A percentile compares a stretch with the other conserved stretches of the same genome.
Evolutionary conservation across 2,329 filamentous ascomycete species (phyloP).

Genomic region (Monosporascus sp.): DNA sequence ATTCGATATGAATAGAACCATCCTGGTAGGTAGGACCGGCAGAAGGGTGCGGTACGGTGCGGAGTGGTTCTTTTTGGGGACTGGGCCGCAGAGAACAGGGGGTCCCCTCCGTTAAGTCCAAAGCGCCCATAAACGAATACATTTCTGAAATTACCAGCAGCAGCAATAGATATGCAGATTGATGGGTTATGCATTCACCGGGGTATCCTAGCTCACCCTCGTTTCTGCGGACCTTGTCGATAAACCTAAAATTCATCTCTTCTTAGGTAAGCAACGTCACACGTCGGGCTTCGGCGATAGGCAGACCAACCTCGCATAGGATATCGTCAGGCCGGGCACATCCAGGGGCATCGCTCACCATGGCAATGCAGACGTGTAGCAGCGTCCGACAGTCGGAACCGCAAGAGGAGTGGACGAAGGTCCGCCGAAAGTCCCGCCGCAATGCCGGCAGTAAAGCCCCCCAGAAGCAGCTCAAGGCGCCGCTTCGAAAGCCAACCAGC

Average conservation of each 20-base stretch:
- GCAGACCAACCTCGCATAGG: no score
- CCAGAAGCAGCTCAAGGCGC: not conserved
- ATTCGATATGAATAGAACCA: not conserved
- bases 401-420: conserved; percentile 16
- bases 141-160: no score
- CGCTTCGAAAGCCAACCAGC: not conserved
- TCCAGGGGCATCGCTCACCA: not conserved
- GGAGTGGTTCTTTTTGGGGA: not conserved
- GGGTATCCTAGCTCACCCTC: no score
- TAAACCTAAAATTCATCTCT: no score
- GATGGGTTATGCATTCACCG: no score
- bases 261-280: no score
- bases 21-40: not conserved
- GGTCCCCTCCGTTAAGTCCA: no score
- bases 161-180: no score
- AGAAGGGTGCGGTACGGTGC: not conserved
- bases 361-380: not conserved
- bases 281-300: no score
- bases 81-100: not conserved
- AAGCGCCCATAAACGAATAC: no score
- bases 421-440: conserved; percentile 15
- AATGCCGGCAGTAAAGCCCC: not conserved
- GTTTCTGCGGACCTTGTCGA: no score
- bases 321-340: no score
- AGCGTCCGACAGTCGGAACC: conserved; percentile 1